Base-by-base conservation (phyloP, 176 grass and related monocot genomes). In the Avena insularis region DNA sequence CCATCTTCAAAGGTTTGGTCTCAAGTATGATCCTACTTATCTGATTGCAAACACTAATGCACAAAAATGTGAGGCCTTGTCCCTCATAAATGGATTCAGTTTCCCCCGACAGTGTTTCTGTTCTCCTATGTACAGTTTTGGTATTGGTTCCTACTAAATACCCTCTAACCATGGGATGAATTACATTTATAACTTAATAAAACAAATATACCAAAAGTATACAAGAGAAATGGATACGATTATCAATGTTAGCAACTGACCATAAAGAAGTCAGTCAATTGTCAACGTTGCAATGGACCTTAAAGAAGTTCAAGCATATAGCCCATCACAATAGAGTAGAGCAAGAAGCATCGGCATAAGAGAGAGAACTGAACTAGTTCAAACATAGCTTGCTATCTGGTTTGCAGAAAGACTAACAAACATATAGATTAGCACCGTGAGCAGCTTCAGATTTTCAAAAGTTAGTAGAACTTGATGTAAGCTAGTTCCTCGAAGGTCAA, bases 401-500 rank as follows among this genome's bases (percentile, higher is more conserved):
- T 40, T 6, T 40, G 38, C 38, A 40, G 38, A 40, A 40, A 40
- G 38, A 40, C 38, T 40, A 40, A 40, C 38, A 40, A 6, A 40
- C 6, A 40, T 40, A 40, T 40, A 40, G 38, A 40, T 40, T 7
- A 94, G 73, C 0, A 51, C 75, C 13, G 71, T 79, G 23, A 94
- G 92, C 15, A 87, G 81, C 49, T 87, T 79, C n/a, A 94, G 57
- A 31, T 89, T 87, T 53, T 54, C 80, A 49, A 94, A 66, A 71
- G 63, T 83, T 73, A 86, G 78, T 45, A 91, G 70, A 8, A 94
- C 81, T 25, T 87, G 75, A 76, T 85, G 59, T 65, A 94, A 68
- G 20, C 38, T 73, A 38, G 92, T 89, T 54, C 92, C 90, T 85
- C 65, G 82, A 64, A 92, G 87, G 73, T 94, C 87, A 11, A 94